phyloP scores from a whole-genome alignment of 2,329 filamentous ascomycete genomes.

The Fusarium sterilihyphosum region DNA sequence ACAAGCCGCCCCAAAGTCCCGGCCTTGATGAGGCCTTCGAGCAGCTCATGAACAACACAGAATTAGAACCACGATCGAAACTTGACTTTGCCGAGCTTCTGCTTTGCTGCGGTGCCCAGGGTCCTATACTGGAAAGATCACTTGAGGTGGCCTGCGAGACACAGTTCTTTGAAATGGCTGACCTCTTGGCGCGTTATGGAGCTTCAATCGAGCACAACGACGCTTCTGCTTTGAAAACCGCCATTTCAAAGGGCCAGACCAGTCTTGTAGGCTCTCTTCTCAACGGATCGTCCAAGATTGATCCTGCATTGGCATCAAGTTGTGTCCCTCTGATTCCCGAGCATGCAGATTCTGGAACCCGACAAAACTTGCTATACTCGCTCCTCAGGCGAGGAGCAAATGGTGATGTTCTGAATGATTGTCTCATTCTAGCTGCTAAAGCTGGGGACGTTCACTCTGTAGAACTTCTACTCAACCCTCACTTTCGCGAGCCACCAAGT shows the following conservation, averaged over 20 bases:
- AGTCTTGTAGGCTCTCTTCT: constrained; percentile 60
- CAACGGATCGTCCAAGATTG: constrained; percentile 54
- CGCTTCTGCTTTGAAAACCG: constrained; percentile 59
- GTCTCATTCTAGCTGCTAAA: constrained; percentile 60
- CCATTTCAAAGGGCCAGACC: constrained; percentile 56
- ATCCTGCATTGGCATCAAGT: constrained; percentile 57
- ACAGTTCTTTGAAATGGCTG: constrained; percentile 64
- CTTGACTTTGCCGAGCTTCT: constrained; percentile 64
- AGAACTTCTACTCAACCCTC: constrained; percentile 60
- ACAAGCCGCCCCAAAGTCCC: constrained; percentile 59
- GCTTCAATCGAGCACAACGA: constrained; percentile 65
- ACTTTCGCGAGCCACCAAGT: constrained; percentile 52
- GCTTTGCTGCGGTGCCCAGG: constrained; percentile 66
- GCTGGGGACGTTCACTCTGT: constrained; percentile 59
- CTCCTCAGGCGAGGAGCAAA: constrained; percentile 62
- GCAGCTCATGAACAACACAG: constrained; percentile 56
- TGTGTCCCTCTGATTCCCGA: constrained; percentile 62
- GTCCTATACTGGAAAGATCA: constrained; percentile 59
- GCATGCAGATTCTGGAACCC: constrained; percentile 56
- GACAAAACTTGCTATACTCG: constrained; percentile 55
- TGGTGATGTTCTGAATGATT: constrained; percentile 58
- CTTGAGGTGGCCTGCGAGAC: constrained; percentile 60
- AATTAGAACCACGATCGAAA: constrained; percentile 60
- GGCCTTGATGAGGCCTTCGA: constrained; percentile 62
- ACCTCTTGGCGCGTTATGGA: constrained; percentile 62